Conservation (phyloP, 1,284 basidiomycete species). For the Leucoagaricus sp. region DNA sequence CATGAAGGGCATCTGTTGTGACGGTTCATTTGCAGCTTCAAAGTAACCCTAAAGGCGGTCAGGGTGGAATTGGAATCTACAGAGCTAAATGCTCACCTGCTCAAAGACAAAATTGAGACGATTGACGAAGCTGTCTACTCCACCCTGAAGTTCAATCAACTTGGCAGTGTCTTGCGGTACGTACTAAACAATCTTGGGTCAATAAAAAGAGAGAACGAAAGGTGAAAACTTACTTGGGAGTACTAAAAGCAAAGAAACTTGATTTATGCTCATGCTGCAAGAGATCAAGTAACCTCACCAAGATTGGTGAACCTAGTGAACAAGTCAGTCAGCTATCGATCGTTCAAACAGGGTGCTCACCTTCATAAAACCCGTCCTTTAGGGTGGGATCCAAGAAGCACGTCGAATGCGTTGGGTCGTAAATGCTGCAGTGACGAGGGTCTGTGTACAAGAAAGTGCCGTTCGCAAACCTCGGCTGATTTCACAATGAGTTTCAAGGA, state of each 20-base stretch:
- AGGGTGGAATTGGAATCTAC: background rate
- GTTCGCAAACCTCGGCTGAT: conserved; percentile 57
- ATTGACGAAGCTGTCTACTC: conserved; percentile 49
- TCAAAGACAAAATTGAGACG: conserved; percentile 60
- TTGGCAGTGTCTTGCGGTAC: conserved; percentile 65
- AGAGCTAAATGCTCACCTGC: conserved; percentile 30
- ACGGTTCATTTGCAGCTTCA: conserved; percentile 60
- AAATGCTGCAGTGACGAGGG: conserved; percentile 64
- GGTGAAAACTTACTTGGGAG: conserved; percentile 40
- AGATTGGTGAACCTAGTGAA: conserved; percentile 49
- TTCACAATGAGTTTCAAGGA: background rate
- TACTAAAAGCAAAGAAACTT: conserved; percentile 42
- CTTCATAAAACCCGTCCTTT: conserved; percentile 66
- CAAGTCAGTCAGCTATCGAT: background rate
- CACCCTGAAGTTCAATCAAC: conserved; percentile 61
- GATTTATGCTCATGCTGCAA: background rate
- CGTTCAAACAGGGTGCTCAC: conserved; percentile 15
- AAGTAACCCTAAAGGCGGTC: conserved; percentile 44
- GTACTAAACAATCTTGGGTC: conserved; percentile 36
- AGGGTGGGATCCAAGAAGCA: conserved; percentile 63
- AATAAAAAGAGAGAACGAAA: background rate
- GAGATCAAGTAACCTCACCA: conserved; percentile 38
- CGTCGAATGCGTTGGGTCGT: conserved; percentile 56
- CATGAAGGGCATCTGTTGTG: conserved; percentile 65
- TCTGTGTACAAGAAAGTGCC: conserved; percentile 67